phyloP scores from a whole-genome alignment of 345 rosid species.

The Aegle marmelos region DNA sequence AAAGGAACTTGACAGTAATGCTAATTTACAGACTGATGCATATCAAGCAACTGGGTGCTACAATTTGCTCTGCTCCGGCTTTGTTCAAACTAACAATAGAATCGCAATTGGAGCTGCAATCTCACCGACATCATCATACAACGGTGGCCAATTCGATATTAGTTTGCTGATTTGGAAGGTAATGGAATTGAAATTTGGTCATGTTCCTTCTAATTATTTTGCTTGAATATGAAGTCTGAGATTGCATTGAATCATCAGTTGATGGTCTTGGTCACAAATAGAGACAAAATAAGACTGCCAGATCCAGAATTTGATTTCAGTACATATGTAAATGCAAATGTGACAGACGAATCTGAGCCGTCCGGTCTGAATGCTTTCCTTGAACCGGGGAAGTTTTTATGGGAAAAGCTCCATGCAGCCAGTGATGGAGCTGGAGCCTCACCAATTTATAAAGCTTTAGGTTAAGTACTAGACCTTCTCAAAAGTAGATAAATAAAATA shows the following conservation, averaged over 20 bases:
- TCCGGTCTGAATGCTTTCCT: constrained; percentile 3
- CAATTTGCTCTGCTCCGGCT: constrained; percentile 92
- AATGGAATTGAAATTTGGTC: constrained; percentile 7
- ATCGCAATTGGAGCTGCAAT: constrained; percentile 97
- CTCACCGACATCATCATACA: constrained; percentile 84
- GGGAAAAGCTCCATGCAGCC: neutral
- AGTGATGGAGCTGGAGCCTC: constrained; percentile 1
- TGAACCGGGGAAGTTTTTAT: neutral
- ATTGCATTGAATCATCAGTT: neutral
- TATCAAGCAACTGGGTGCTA: constrained; percentile 97
- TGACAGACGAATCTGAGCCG: neutral
- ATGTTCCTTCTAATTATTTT: neutral
- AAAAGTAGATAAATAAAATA: neutral
- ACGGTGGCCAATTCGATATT: constrained; percentile 91
- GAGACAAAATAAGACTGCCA: neutral
- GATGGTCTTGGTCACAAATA: neutral
- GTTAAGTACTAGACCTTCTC: neutral
- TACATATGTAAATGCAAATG: too few relatives aligned
- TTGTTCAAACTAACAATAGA: constrained; percentile 78
- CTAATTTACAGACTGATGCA: constrained; percentile 68
- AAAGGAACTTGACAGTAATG: neutral
- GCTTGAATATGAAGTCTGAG: neutral
- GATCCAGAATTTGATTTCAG: too few relatives aligned
- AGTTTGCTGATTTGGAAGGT: constrained; percentile 98
- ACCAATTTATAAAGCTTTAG: constrained; percentile 1